Conservation (phyloP, 2,329 filamentous ascomycete genomes). For the Colletotrichum australisinense region DNA sequence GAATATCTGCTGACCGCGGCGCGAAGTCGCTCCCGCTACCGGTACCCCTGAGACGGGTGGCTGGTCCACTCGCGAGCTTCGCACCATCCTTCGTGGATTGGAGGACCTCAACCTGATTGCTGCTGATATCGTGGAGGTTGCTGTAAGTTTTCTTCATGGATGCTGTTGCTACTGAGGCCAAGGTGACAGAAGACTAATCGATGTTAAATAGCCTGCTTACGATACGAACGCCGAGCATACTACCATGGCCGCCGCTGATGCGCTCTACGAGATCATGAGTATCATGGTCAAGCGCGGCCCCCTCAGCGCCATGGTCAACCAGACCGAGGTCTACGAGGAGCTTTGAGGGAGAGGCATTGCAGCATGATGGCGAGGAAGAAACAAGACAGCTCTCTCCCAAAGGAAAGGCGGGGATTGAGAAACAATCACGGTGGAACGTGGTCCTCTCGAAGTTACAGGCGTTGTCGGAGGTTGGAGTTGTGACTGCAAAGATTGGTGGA, state of each 20-base stretch:
- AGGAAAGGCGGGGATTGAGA: too few relatives aligned
- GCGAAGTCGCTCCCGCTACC: slow-evolving; percentile 74
- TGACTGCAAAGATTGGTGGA: not conserved
- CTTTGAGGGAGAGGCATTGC: not conserved
- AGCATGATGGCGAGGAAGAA: not conserved
- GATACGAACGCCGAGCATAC: slow-evolving; percentile 79
- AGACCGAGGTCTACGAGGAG: slow-evolving; percentile 28
- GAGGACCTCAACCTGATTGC: slow-evolving; percentile 77
- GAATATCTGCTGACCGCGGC: slow-evolving; percentile 21
- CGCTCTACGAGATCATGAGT: slow-evolving; percentile 82
- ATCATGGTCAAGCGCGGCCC: slow-evolving; percentile 86
- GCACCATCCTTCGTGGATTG: slow-evolving; percentile 77
- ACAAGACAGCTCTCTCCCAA: not conserved
- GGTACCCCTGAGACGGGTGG: slow-evolving; percentile 82
- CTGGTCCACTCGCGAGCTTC: slow-evolving; percentile 79
- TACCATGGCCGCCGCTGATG: slow-evolving; percentile 79
- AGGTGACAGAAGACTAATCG: not conserved
- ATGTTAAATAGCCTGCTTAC: slow-evolving; percentile 64
- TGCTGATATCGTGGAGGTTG: slow-evolving; percentile 80
- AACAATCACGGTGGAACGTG: not conserved
- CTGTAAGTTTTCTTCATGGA: slow-evolving; percentile 49
- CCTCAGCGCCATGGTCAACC: slow-evolving; percentile 55
- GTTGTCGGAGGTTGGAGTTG: slow-evolving; percentile 7
- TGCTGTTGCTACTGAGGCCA: not conserved
- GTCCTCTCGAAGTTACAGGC: not conserved